Evolutionary conservation across 768 basidiomycete genomes (phyloP).

Genomic region (Rossbeevera mucosa): DNA sequence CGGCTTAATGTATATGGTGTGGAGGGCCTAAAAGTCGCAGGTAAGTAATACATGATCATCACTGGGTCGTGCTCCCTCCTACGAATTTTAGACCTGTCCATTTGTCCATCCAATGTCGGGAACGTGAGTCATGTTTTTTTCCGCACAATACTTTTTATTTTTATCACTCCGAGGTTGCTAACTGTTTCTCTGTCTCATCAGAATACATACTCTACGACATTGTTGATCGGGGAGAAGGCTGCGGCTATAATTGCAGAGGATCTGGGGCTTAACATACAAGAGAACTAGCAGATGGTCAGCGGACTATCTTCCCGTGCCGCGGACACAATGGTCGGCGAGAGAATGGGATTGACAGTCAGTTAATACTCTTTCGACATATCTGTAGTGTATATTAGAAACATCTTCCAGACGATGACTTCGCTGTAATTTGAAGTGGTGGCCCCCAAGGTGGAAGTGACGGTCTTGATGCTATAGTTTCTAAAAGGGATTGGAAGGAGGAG

Average conservation of each 20-base stretch:
- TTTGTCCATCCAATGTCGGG: slow-evolving; percentile 27
- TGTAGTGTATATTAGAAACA: no score
- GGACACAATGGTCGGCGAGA: no score
- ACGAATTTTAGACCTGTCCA: slow-evolving; percentile 32
- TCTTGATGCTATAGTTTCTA: no score
- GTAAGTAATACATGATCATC: background rate
- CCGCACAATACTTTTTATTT: no score
- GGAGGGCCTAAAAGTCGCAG: slow-evolving; percentile 11
- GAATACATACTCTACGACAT: slow-evolving; percentile 43
- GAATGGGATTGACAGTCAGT: no score
- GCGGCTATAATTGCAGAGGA: slow-evolving; percentile 57
- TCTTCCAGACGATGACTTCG: no score
- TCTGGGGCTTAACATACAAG: slow-evolving; percentile 9
- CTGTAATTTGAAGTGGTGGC: no score
- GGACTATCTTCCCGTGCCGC: no score
- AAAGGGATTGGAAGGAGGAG: no score
- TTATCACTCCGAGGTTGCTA: background rate
- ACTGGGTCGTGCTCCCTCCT: background rate
- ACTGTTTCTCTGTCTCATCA: background rate
- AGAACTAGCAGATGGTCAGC: background rate
- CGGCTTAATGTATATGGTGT: slow-evolving; percentile 14
- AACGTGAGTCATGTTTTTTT: slow-evolving; percentile 9
- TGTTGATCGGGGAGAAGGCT: slow-evolving; percentile 57
- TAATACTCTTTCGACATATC: no score
- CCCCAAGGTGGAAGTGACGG: no score